Conservation (phyloP, 805 yeast species). For the Ogataea trehalophila region DNA sequence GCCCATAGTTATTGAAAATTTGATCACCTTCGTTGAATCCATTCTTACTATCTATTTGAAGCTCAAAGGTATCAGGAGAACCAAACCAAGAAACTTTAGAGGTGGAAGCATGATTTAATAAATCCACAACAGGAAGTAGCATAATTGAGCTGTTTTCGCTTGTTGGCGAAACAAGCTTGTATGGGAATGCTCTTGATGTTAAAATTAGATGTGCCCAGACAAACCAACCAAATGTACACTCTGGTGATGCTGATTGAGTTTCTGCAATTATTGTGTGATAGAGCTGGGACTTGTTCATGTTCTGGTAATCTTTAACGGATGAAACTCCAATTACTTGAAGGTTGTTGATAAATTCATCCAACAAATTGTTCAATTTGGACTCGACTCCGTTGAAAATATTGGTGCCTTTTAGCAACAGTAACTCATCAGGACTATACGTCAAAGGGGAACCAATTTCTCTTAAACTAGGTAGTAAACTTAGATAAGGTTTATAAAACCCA, state of each 20-base stretch:
- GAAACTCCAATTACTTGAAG: neutral
- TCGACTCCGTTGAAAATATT: conserved; percentile 51
- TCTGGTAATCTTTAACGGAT: conserved; percentile 3
- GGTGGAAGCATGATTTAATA: conserved; percentile 65
- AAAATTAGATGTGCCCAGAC: conserved; percentile 72
- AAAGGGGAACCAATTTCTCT: conserved; percentile 54
- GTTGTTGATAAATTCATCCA: conserved; percentile 48
- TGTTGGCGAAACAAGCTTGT: conserved; percentile 39
- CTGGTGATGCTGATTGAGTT: conserved; percentile 20
- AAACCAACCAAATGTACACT: conserved; percentile 47
- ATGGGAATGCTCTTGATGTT: conserved; percentile 80
- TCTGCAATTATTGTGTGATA: conserved; percentile 12
- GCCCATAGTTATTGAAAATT: conserved; percentile 79
- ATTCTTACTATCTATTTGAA: conserved; percentile 4
- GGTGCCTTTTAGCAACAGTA: conserved; percentile 50
- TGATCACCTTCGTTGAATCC: conserved; percentile 28
- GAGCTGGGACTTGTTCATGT: conserved; percentile 1
- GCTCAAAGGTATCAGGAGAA: conserved; percentile 14
- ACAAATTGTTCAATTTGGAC: conserved; percentile 36
- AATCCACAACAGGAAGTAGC: conserved; percentile 72
- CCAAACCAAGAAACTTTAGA: conserved; percentile 62
- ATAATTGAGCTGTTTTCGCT: conserved; percentile 35
- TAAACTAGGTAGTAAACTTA: conserved; percentile 41
- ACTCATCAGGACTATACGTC: conserved; percentile 50
- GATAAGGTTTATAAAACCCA: conserved; percentile 33